Conservation (phyloP, 257 asterid species). For the Gentiana macrophylla region DNA sequence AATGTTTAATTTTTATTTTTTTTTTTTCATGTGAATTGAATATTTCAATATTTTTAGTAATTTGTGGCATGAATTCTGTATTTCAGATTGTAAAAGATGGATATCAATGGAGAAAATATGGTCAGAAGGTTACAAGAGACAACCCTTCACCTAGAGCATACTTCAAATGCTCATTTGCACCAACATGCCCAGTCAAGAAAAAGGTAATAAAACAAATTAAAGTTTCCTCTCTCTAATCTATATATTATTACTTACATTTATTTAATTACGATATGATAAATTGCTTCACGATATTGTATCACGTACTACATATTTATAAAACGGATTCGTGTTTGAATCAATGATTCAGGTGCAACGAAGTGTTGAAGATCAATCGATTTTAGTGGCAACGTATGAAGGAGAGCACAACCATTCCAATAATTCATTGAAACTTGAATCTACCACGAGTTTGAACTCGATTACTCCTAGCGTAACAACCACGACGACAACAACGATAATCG, state of each 20-base stretch:
- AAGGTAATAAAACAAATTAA: slow-evolving; percentile 35
- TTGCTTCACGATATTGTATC: neutral
- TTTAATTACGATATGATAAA: neutral
- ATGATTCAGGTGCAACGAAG: slow-evolving; percentile 62
- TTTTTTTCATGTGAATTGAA: too few species aligned
- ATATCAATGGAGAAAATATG: slow-evolving; percentile 93
- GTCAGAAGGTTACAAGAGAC: slow-evolving; percentile 88
- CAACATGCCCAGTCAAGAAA: slow-evolving; percentile 81
- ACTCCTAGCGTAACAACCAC: slow-evolving; percentile 14
- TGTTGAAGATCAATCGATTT: slow-evolving; percentile 55
- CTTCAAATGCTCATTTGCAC: slow-evolving; percentile 92
- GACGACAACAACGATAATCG: too few species aligned
- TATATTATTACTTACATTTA: neutral
- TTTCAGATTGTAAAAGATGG: slow-evolving; percentile 83
- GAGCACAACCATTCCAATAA: slow-evolving; percentile 77
- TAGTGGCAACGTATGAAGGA: slow-evolving; percentile 86
- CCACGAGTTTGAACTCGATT: slow-evolving; percentile 10
- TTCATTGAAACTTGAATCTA: slow-evolving; percentile 31
- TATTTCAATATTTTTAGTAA: too few species aligned
- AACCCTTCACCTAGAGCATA: slow-evolving; percentile 97
- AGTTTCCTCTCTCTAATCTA: too few species aligned
- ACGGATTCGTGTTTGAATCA: too few species aligned
- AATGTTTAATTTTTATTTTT: too few species aligned
- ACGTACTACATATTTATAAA: neutral
- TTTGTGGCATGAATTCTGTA: neutral